These are phyloP conservation scores for Aureobasidium uvarum DNA, from an alignment of 2,329 filamentous ascomycete genomes.

Conservation along the genomic window DNA sequence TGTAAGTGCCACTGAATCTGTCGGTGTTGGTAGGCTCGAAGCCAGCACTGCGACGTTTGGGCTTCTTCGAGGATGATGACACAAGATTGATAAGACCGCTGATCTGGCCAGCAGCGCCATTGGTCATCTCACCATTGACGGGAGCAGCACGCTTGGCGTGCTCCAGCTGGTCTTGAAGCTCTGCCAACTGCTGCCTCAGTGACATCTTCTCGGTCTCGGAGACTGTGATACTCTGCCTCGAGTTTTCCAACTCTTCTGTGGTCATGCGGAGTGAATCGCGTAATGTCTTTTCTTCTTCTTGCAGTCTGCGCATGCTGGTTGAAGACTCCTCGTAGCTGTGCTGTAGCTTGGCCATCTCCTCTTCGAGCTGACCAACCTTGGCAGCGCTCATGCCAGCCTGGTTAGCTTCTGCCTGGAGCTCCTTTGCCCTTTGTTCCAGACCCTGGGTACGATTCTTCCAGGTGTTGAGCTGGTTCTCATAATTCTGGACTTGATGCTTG, in stretches of 20 bases:
- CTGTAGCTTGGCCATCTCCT: constrained; percentile 92
- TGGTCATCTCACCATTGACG: constrained; percentile 61
- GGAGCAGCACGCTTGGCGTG: constrained; percentile 75
- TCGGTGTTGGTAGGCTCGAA: constrained; percentile 82
- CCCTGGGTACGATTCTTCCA: constrained; percentile 92
- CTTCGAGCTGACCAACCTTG: constrained; percentile 84
- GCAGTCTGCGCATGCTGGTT: constrained; percentile 85
- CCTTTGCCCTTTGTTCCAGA: constrained; percentile 84
- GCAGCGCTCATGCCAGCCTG: constrained; percentile 95
- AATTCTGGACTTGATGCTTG: constrained; percentile 85
- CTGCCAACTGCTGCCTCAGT: constrained; percentile 81
- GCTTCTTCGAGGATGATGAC: constrained; percentile 76
- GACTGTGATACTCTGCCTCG: constrained; percentile 69
- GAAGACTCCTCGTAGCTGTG: constrained; percentile 85
- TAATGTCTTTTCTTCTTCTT: constrained; percentile 87
- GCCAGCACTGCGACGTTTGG: constrained; percentile 88
- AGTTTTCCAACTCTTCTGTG: constrained; percentile 75
- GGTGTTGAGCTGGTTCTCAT: constrained; percentile 92
- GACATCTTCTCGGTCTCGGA: constrained; percentile 83
- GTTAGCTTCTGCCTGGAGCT: constrained; percentile 94
- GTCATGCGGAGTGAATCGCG: constrained; percentile 78
- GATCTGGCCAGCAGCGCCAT: constrained; percentile 51
- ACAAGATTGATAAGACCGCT: constrained; percentile 94
- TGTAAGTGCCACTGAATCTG: constrained; percentile 88
- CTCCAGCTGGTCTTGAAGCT: constrained; percentile 90